Base-by-base conservation (phyloP, 768 basidiomycete species). In the Termitomyces sp. region DNA sequence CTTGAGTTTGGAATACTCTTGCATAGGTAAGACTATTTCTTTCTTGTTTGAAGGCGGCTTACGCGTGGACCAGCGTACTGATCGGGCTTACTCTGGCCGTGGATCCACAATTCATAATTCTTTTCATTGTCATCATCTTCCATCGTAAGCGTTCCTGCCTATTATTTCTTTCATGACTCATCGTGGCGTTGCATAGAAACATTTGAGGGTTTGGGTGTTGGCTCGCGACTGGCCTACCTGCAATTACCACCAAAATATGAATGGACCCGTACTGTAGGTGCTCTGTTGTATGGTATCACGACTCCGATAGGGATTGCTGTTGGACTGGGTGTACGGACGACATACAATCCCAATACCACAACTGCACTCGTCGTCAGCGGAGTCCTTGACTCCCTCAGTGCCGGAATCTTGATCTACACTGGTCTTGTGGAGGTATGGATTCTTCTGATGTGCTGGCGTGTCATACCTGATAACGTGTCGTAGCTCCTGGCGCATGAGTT, bases 401-500 rank as follows among this genome's bases (percentile, higher is more conserved):
- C 92, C 0, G 96, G 96, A 2, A 93, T 98, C 63, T 70, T 98
- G 42, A 71, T 97, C 15, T 94, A 91, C 66, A 94, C 92, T 0
- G 91, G 53, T 7, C 46, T 59, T 25, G 58, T 59, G n/a, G 58
- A 59, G 50, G 58, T 56, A 56, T 27, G 39, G 12, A 9, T 36
- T 20, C 44, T 39, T 20, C 22, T 27, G 2, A 10, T 25, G 1
- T 18, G 16, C 6, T 25, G 5, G n/a, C n/a, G 7, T 22, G 15
- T 22, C 29, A 31, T 53, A 29, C 63, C 23, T 64, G 29, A 22
- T 45, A 2, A 12, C 13, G 3, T 31, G 5, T 23, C 22, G 13
- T 31, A 89, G 86, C 79, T 97, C 0, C 78, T 98, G 41, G 95
- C 93, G 1, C 95, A 97, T 66, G 95, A 98, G 64, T 97, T 98